Conservation (phyloP, 1,284 basidiomycete genomes). For the Clitocybe nebularis region DNA sequence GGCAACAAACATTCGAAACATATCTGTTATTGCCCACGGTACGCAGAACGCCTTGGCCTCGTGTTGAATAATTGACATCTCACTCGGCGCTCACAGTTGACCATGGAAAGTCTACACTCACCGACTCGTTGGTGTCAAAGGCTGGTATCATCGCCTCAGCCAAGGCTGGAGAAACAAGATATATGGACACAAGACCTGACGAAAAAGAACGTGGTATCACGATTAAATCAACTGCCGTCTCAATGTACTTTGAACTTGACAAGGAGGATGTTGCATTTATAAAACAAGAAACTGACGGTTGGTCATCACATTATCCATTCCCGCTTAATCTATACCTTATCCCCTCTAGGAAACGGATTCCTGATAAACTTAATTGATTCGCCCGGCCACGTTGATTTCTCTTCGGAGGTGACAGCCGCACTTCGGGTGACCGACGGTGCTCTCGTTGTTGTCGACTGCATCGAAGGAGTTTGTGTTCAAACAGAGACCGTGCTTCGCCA, state of each 20-base stretch:
- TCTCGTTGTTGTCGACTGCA: constrained; percentile 98
- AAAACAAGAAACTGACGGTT: constrained; percentile 92
- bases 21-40: constrained; percentile 98
- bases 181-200: constrained; percentile 97
- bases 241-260: constrained; percentile 97
- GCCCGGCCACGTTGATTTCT: constrained; percentile 99
- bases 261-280: constrained; percentile 86
- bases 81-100: constrained; percentile 64
- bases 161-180: constrained; percentile 97
- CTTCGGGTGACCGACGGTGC: constrained; percentile 99
- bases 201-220: constrained; percentile 99
- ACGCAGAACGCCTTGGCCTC: constrained; percentile 24
- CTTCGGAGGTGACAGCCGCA: constrained; percentile 98
- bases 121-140: constrained; percentile 98
- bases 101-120: constrained; percentile 99
- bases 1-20: constrained; percentile 95
- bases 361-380: constrained; percentile 99
- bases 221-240: constrained; percentile 99
- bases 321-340: constrained; percentile 16
- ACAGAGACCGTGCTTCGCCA: constrained; percentile 99
- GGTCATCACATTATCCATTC: constrained; percentile 13
- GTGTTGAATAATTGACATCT: constrained; percentile 6
- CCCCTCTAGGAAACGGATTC: constrained; percentile 81
- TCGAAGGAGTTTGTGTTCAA: constrained; percentile 99
- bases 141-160: constrained; percentile 97